Conservation (phyloP, 495 filamentous ascomycete genomes). For the Penicillium paradoxum region DNA sequence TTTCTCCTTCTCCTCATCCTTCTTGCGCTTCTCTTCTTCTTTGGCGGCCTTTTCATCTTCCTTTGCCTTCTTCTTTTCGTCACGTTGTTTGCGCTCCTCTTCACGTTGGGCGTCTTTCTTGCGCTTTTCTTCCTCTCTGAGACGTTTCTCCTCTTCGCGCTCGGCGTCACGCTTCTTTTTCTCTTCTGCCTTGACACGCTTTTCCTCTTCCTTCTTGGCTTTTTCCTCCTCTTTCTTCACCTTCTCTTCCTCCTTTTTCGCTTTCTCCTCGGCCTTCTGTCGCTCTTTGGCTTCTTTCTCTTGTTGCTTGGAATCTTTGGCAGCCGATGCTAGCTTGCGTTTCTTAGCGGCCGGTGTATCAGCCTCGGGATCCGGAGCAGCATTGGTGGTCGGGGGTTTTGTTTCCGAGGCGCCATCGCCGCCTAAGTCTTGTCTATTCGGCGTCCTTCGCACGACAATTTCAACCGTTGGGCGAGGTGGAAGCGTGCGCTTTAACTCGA, state of each 20-base stretch:
- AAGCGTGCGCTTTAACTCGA: neutral
- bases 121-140: constrained; percentile 46
- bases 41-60: constrained; percentile 57
- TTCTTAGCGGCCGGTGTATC: constrained; percentile 37
- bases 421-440: neutral
- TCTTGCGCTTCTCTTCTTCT: constrained; percentile 54
- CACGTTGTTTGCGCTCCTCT: constrained; percentile 33
- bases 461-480: constrained; percentile 6
- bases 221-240: constrained; percentile 38
- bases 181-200: constrained; percentile 34
- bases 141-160: constrained; percentile 41
- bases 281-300: constrained; percentile 53
- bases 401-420: neutral
- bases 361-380: constrained; percentile 4
- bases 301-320: constrained; percentile 49
- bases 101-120: constrained; percentile 15
- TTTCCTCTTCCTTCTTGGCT: constrained; percentile 43
- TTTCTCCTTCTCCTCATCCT: constrained; percentile 59
- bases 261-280: constrained; percentile 38
- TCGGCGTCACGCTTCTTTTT: constrained; percentile 41
- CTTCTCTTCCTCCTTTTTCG: constrained; percentile 44
- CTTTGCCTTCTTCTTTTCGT: constrained; percentile 54
- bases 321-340: constrained; percentile 48
- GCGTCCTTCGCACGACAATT: neutral
- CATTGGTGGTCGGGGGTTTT: neutral